These are phyloP conservation scores for Xylariaceae sp. DNA, from an alignment of 2,329 filamentous ascomycete species.

Conservation along the genomic window DNA sequence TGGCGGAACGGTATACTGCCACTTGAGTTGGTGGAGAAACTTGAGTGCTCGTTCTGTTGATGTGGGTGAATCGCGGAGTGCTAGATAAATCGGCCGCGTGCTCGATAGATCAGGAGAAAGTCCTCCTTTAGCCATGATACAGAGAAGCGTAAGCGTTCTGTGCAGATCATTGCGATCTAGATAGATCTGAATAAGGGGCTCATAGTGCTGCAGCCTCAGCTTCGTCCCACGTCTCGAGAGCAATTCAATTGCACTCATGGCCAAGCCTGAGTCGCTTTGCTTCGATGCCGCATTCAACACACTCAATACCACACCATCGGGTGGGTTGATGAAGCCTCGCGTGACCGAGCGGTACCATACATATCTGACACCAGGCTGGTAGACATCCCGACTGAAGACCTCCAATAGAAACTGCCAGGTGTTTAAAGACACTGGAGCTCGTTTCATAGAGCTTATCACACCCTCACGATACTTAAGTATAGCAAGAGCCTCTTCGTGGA, in stretches of 20 bases:
- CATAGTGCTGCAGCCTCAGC: conserved; percentile 67
- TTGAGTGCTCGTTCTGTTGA: conserved; percentile 49
- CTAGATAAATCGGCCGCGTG: conserved; percentile 57
- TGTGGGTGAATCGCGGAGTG: conserved; percentile 44
- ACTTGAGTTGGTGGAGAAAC: conserved; percentile 51
- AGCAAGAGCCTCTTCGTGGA: conserved; percentile 70
- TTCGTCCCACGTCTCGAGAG: conserved; percentile 54
- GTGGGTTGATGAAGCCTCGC: conserved; percentile 52
- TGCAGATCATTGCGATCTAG: conserved; percentile 53
- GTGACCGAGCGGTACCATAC: conserved; percentile 66
- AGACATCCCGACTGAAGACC: conserved; percentile 58
- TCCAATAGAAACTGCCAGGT: conserved; percentile 69
- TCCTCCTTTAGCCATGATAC: conserved; percentile 65
- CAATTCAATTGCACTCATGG: conserved; percentile 63
- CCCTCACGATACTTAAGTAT: conserved; percentile 56
- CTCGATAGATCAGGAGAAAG: conserved; percentile 52
- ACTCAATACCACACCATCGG: conserved; percentile 60
- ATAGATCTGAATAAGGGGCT: conserved; percentile 70
- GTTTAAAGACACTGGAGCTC: conserved; percentile 22
- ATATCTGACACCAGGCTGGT: conserved; percentile 60
- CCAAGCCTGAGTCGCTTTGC: conserved; percentile 61
- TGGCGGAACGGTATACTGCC: conserved; percentile 33
- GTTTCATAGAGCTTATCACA: conserved; percentile 17
- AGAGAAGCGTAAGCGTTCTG: conserved; percentile 63
- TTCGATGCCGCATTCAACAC: conserved; percentile 68